Evolutionary conservation across 139 green algal species (phyloP), one percentile per base, ranked within the genome.

Genomic region (Chlamydomonas eustigma): DNA sequence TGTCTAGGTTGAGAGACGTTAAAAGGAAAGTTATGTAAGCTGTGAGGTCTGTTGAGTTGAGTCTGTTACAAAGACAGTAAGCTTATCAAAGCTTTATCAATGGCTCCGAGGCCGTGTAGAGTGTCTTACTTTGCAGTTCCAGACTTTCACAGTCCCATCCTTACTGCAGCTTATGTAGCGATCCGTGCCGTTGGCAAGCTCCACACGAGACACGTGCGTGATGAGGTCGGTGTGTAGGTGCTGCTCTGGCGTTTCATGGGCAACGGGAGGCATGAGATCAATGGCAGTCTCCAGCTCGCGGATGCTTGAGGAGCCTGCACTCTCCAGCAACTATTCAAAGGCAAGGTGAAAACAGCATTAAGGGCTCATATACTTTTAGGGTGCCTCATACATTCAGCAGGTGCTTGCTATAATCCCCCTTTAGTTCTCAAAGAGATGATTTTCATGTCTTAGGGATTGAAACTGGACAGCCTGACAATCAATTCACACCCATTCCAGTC

Each of bases 131-230:
- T 88, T 89, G 28, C 77, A 74, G 76, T 82, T 86, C 88, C 88
- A 92, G n/a, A 89, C 37, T 58, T 85, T 81, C 28, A 92, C 77
- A 1, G 74, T 78, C 6, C 85, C 85, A 50, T 92, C 88, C 58
- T 76, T 83, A 34, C 81, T 72, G 35, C 74, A 85, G 1, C 85
- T 88, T 5, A 81, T 80, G 72, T 92, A 92, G 2, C 80, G 31
- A 50, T 91, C 81, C 28, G 78, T 72, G 44, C 78, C 83, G 35
- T 76, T 84, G 58, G 64, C 63, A 39, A 83, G 64, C 35, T 35
- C 63, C 74, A 85, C 65, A 18, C 37, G 32, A 2, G 74, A 68
- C 50, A 83, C 81, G 75, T 82, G 71, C 0, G 80, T 87, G 32
- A 87, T 83, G 51, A 86, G 58, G 50, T 84, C 75, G 51, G 80